Conservation (phyloP, 805 yeast genomes). For the Dipodascus albidus region DNA sequence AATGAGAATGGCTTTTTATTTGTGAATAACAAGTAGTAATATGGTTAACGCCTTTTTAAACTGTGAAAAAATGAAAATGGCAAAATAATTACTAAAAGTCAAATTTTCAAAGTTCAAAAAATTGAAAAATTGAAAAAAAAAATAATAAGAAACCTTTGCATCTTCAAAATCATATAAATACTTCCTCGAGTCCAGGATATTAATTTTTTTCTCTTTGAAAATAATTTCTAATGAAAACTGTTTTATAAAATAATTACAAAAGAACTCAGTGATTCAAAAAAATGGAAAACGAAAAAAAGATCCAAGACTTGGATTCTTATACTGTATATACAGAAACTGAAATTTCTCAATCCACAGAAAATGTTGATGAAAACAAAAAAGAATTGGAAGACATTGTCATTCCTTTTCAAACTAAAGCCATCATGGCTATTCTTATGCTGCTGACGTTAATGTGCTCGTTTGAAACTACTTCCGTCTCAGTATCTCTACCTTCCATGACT, state of each 20-base stretch:
- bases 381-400: neutral
- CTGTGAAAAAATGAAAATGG: no score
- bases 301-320: neutral
- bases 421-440: slow-evolving; percentile 8
- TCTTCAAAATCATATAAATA: neutral
- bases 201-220: neutral
- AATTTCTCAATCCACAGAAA: neutral
- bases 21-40: no score
- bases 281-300: neutral
- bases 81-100: no score
- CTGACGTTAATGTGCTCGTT: slow-evolving; percentile 10
- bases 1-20: no score
- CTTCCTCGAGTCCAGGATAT: neutral
- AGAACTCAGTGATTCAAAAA: no score
- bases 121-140: no score
- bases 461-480: slow-evolving; percentile 12
- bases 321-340: neutral
- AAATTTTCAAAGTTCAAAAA: no score
- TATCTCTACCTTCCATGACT: slow-evolving; percentile 10
- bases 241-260: no score
- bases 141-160: neutral
- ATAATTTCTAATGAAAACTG: no score
- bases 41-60: no score
- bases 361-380: neutral
- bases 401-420: slow-evolving; percentile 4